phyloP scores from a whole-genome alignment of 2,329 filamentous ascomycete species.

The Diplodia scrobiculata region DNA sequence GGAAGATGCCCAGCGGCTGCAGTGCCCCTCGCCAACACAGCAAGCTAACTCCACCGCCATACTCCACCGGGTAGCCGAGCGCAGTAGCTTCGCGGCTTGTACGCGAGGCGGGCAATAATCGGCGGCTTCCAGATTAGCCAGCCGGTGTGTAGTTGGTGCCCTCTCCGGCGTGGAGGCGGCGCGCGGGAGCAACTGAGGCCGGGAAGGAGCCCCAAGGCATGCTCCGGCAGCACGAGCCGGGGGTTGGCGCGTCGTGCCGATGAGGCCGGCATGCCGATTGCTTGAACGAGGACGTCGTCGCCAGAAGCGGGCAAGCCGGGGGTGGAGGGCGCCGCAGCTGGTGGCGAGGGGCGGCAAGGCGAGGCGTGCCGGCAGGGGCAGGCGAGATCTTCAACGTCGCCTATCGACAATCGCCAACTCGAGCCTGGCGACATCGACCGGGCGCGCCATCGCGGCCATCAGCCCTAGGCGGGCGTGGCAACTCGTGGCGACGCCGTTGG shows the following conservation, averaged over 20 bases:
- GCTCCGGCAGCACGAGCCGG: conserved; percentile 16
- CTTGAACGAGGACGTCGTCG: background rate
- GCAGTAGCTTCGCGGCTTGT: background rate
- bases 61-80: background rate
- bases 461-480: background rate
- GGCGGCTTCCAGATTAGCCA: conserved; percentile 6
- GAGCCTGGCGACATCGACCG: background rate
- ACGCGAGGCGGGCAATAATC: conserved; percentile 21
- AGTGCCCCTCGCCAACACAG: background rate
- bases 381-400: conserved; percentile 23
- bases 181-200: background rate
- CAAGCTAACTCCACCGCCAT: background rate
- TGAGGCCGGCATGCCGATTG: conserved; percentile 26
- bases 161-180: background rate
- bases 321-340: conserved; percentile 1
- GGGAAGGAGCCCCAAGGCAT: conserved; percentile 5
- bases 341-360: conserved; percentile 14
- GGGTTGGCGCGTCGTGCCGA: conserved; percentile 14
- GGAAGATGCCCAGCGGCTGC: too few species aligned
- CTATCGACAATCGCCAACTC: conserved; percentile 18
- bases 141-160: conserved; percentile 2
- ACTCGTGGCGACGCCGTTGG: conserved; percentile 9
- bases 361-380: conserved; percentile 13
- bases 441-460: background rate
- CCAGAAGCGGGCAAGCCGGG: conserved; percentile 7